Conservation (phyloP, 495 filamentous ascomycete genomes). For the Aspergillus ellipticus region DNA sequence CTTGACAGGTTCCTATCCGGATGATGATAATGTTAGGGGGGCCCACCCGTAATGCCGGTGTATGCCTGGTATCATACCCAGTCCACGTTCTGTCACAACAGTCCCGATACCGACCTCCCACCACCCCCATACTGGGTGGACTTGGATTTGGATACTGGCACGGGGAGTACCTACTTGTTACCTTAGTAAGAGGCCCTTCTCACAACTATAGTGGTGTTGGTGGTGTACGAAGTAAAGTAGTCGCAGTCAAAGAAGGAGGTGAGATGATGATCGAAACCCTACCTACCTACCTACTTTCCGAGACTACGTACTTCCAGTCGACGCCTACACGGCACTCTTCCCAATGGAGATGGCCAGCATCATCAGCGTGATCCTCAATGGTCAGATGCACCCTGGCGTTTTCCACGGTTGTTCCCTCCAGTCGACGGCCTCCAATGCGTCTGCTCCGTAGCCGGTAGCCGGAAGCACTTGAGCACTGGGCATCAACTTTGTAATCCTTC, state of each 20-base stretch:
- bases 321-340: background rate
- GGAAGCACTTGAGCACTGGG: conserved; percentile 13
- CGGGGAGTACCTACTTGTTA: too few relatives aligned
- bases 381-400: conserved; percentile 21
- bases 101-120: too few relatives aligned
- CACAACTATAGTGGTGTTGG: too few relatives aligned
- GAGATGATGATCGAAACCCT: too few relatives aligned
- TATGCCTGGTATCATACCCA: background rate
- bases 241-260: too few relatives aligned
- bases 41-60: background rate
- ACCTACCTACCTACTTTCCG: too few relatives aligned
- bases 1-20: background rate
- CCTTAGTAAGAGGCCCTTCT: too few relatives aligned
- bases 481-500: conserved; percentile 8
- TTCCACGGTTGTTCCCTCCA: conserved; percentile 8
- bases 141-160: too few relatives aligned
- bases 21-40: conserved; percentile 3
- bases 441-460: conserved; percentile 8
- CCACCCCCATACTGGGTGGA: too few relatives aligned
- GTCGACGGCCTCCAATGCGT: background rate
- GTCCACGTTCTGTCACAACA: background rate
- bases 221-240: too few relatives aligned
- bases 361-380: conserved; percentile 12
- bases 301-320: too few relatives aligned
- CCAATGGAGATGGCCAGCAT: background rate